A percentile compares a stretch with the other conserved stretches of the same genome.
Conservation (phyloP, 805 yeast species). For the Scheffersomyces ergatensis region DNA sequence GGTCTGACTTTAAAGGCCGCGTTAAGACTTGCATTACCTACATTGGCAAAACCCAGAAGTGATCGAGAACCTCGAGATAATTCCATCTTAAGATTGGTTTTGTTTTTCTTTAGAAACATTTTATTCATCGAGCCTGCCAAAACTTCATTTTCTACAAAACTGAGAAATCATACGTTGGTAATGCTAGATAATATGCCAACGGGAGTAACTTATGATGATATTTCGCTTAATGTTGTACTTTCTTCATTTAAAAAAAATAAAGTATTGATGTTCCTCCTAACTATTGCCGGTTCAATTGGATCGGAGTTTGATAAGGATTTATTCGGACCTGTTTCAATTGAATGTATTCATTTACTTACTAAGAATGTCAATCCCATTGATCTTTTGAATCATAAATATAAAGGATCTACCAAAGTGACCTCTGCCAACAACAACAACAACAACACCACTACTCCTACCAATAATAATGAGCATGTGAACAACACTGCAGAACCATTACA, state of each 20-base stretch:
- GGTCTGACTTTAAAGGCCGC: conserved; percentile 70
- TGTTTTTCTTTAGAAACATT: conserved; percentile 76
- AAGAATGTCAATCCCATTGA: conserved; percentile 51
- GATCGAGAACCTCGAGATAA: conserved; percentile 72
- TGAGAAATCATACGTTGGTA: conserved; percentile 24
- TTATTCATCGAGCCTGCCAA: conserved; percentile 72
- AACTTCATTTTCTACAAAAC: conserved; percentile 45
- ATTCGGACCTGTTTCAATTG: conserved; percentile 64
- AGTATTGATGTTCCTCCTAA: conserved; percentile 70
- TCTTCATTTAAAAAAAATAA: conserved; percentile 62
- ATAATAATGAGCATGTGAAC: not conserved
- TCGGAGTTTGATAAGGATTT: conserved; percentile 59
- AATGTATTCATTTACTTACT: conserved; percentile 62
- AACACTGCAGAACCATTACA: conserved; percentile 5
- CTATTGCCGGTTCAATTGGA: conserved; percentile 65
- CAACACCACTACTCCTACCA: not conserved
- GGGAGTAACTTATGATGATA: conserved; percentile 62
- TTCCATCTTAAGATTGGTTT: conserved; percentile 66
- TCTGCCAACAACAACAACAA: no score
- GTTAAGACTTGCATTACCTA: conserved; percentile 64
- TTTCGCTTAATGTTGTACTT: conserved; percentile 59
- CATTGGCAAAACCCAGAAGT: conserved; percentile 46
- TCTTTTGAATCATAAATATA: conserved; percentile 13
- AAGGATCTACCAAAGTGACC: not conserved
- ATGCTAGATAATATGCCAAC: conserved; percentile 48